These are phyloP conservation scores for Bacterosira constricta DNA, from an alignment of 108 stramenopile species.

Conservation along the genomic window DNA sequence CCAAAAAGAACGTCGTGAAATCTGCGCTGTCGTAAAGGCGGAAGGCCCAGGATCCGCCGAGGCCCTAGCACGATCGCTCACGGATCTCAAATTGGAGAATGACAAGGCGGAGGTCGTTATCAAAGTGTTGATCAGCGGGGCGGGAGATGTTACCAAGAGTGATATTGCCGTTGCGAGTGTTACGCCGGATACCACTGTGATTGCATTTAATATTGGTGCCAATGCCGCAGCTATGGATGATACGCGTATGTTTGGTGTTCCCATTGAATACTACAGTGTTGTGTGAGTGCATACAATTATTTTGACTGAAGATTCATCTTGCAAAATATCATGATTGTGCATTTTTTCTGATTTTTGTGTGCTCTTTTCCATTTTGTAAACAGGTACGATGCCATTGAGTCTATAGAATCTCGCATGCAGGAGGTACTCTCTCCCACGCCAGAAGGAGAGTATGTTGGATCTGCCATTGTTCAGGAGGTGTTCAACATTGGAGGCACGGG, in stretches of 20 bases:
- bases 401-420: slow-evolving; percentile 89
- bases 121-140: slow-evolving; percentile 88
- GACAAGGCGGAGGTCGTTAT: slow-evolving; percentile 85
- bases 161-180: slow-evolving; percentile 95
- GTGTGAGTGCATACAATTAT: slow-evolving; percentile 54
- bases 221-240: slow-evolving; percentile 90
- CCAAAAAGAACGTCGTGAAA: slow-evolving; percentile 80
- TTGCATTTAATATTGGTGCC: slow-evolving; percentile 94
- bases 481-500: slow-evolving; percentile 96
- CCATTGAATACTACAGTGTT: slow-evolving; percentile 93
- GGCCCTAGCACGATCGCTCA: slow-evolving; percentile 88
- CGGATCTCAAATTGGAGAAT: slow-evolving; percentile 86
- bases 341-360: not conserved
- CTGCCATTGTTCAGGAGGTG: slow-evolving; percentile 89
- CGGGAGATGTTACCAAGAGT: slow-evolving; percentile 91
- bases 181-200: slow-evolving; percentile 83
- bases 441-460: slow-evolving; percentile 92
- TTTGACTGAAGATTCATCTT: not conserved
- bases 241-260: slow-evolving; percentile 72
- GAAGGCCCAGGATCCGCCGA: slow-evolving; percentile 95
- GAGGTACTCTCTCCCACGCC: slow-evolving; percentile 93
- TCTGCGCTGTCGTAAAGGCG: slow-evolving; percentile 94
- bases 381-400: slow-evolving; percentile 94
- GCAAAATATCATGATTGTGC: not conserved
- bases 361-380: not conserved